phyloP scores from a whole-genome alignment of 176 grass and related monocot species.

The Cenchrus americanus region DNA sequence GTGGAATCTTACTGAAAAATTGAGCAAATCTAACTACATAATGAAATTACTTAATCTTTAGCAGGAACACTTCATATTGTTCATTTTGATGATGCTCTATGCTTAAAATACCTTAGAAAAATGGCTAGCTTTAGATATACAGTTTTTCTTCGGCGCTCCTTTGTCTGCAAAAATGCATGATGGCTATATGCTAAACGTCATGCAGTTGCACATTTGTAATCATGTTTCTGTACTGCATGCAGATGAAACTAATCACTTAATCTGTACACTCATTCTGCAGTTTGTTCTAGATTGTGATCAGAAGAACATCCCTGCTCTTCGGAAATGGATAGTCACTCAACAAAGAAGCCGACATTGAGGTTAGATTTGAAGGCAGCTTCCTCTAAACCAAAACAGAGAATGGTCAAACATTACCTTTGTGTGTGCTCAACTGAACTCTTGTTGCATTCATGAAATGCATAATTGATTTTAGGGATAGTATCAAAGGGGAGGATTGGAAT shows the following conservation, averaged over 20 bases:
- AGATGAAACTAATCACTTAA: background rate
- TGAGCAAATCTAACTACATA: background rate
- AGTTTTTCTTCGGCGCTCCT: slow-evolving; percentile 18
- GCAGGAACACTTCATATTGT: background rate
- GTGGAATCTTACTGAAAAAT: background rate
- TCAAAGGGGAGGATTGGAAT: too few species aligned
- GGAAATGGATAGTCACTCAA: slow-evolving; percentile 75
- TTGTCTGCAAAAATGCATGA: slow-evolving; percentile 18
- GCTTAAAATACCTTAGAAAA: slow-evolving; percentile 2
- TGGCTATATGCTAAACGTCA: background rate
- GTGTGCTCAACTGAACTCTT: background rate
- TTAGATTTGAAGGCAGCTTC: slow-evolving; percentile 35
- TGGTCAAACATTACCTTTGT: background rate
- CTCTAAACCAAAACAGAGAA: background rate
- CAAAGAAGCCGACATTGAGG: slow-evolving; percentile 66
- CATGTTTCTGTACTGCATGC: background rate
- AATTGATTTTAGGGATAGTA: slow-evolving; percentile 62
- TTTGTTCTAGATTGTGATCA: slow-evolving; percentile 92
- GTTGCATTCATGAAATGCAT: background rate
- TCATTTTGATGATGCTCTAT: slow-evolving; percentile 1
- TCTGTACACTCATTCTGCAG: slow-evolving; percentile 50
- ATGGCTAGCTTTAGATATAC: background rate
- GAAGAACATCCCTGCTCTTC: slow-evolving; percentile 80
- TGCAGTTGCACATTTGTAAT: background rate
- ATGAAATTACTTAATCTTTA: background rate